phyloP scores from a whole-genome alignment of 2,329 filamentous ascomycete species.

The Hypoxylon sp. region DNA sequence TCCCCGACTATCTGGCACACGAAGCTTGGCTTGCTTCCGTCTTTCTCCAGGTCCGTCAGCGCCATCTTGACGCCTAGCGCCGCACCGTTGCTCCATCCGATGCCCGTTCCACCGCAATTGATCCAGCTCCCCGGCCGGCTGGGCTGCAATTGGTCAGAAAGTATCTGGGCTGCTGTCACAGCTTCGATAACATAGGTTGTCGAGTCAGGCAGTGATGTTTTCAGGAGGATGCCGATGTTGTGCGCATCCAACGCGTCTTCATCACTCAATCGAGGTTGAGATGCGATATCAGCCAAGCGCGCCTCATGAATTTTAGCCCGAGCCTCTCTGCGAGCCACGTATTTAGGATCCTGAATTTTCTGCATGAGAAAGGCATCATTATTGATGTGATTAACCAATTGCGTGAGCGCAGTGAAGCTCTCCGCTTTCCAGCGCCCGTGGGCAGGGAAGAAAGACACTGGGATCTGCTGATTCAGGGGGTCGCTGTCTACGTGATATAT shows the following conservation, averaged over 20 bases:
- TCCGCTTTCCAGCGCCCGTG: conserved; percentile 64
- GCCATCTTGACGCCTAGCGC: conserved; percentile 83
- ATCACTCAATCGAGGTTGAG: conserved; percentile 40
- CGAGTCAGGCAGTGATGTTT: conserved; percentile 39
- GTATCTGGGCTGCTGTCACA: conserved; percentile 76
- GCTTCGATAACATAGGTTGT: conserved; percentile 84
- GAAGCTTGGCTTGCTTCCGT: conserved; percentile 57
- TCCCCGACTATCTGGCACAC: conserved; percentile 65
- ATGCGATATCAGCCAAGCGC: conserved; percentile 44
- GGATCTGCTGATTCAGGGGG: conserved; percentile 73
- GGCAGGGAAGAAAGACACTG: conserved; percentile 68
- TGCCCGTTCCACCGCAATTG: conserved; percentile 83
- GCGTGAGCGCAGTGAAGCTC: conserved; percentile 57
- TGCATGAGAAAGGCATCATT: conserved; percentile 13
- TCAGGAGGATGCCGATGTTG: conserved; percentile 46
- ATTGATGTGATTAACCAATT: conserved; percentile 49
- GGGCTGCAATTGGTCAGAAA: conserved; percentile 78
- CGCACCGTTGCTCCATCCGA: conserved; percentile 84
- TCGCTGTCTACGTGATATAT: conserved; percentile 76
- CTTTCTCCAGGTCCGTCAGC: conserved; percentile 61
- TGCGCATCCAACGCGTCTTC: conserved; percentile 42
- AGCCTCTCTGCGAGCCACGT: conserved; percentile 39
- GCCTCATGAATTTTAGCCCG: conserved; percentile 39
- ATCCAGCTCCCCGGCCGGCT: conserved; percentile 79
- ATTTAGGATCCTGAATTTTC: conserved; percentile 49